Conservation (phyloP, 352 stramenopile genomes). For the Globisporangium mamillatum region DNA sequence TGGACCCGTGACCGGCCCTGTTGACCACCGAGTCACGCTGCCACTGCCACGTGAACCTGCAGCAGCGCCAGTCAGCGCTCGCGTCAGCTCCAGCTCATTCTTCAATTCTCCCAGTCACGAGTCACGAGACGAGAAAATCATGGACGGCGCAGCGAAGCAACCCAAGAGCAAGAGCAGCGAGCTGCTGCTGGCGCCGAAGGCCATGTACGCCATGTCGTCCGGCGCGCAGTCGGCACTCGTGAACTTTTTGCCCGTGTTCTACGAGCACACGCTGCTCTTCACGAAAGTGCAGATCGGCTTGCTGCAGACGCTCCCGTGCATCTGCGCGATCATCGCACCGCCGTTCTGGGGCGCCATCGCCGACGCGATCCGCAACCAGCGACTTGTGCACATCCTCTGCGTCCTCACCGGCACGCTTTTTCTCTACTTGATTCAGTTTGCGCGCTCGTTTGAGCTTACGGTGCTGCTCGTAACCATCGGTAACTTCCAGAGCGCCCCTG, state of each 20-base stretch:
- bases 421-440: slow-evolving; percentile 57
- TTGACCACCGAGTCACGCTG: neutral
- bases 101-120: slow-evolving; percentile 4
- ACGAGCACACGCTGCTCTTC: slow-evolving; percentile 58
- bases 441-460: slow-evolving; percentile 47
- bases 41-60: neutral
- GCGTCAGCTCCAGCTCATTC: slow-evolving; percentile 3
- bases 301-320: slow-evolving; percentile 61
- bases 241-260: slow-evolving; percentile 80
- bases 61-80: neutral
- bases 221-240: slow-evolving; percentile 61
- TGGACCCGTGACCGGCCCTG: neutral
- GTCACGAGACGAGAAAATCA: slow-evolving; percentile 11
- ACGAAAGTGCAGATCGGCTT: slow-evolving; percentile 77
- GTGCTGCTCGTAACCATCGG: slow-evolving; percentile 49
- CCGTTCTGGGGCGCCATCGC: slow-evolving; percentile 75
- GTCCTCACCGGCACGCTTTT: slow-evolving; percentile 55
- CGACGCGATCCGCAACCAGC: slow-evolving; percentile 63
- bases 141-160: slow-evolving; percentile 19
- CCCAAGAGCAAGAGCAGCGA: slow-evolving; percentile 8
- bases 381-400: slow-evolving; percentile 58
- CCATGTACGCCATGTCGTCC: slow-evolving; percentile 73
- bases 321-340: slow-evolving; percentile 64
- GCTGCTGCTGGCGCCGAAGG: slow-evolving; percentile 66
- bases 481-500: slow-evolving; percentile 65